A percentile compares a stretch with the other conserved stretches of the same genome.
phyloP scores from a whole-genome alignment of 2,329 filamentous ascomycete genomes.

The Sporothrix humicola region DNA sequence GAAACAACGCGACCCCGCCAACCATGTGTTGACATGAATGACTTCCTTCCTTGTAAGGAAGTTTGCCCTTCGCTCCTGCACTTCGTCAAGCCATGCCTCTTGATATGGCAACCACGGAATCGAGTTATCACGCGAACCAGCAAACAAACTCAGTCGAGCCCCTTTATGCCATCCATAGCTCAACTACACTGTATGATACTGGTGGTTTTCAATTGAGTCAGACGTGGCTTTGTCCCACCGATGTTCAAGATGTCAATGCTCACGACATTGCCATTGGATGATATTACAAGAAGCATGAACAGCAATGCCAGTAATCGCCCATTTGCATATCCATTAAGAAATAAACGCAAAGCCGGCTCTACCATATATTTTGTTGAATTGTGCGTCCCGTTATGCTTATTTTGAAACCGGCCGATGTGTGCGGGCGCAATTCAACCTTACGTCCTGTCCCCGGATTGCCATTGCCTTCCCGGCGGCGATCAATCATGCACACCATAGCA shows the following conservation, averaged over 20 bases:
- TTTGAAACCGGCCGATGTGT: constrained; percentile 1
- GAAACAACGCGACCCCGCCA: not conserved
- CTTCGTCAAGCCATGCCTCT: too few species aligned
- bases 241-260: not conserved
- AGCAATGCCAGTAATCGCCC: not conserved
- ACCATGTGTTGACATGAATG: too few species aligned
- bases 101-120: too few species aligned
- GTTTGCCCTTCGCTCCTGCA: too few species aligned
- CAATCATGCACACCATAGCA: not conserved
- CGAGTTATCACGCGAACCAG: not conserved
- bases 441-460: constrained; percentile 5
- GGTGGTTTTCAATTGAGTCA: too few species aligned
- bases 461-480: not conserved
- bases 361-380: not conserved
- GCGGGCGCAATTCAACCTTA: not conserved
- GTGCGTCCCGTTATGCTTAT: not conserved
- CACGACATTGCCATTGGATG: not conserved
- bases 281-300: not conserved
- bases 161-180: too few species aligned
- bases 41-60: too few species aligned
- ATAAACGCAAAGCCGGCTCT: not conserved
- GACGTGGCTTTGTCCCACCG: too few species aligned
- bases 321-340: not conserved
- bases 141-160: not conserved
- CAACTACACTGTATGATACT: too few species aligned